A percentile compares a stretch with the other conserved stretches of the same genome.
Evolutionary conservation across 192 early-diverging fungal genomes (phyloP).

Genomic region (Radiomyces spectabilis): DNA sequence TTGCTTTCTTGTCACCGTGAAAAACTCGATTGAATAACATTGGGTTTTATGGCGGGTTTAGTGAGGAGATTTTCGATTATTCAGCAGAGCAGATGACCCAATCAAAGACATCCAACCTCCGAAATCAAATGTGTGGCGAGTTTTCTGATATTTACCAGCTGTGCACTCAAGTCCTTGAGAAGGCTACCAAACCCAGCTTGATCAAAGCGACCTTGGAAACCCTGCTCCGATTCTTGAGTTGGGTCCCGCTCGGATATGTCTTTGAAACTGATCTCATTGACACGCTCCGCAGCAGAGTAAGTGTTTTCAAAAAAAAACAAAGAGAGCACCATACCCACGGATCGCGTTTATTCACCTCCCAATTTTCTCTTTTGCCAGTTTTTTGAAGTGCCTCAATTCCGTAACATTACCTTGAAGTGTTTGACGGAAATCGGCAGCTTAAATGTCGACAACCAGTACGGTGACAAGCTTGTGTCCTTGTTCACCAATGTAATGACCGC

Average conservation of each 20-base stretch:
- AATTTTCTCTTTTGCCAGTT: constrained; percentile 50
- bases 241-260: constrained; percentile 98
- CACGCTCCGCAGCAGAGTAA: constrained; percentile 72
- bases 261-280: constrained; percentile 93
- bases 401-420: constrained; percentile 93
- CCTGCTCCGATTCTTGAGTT: constrained; percentile 91
- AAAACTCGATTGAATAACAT: no score
- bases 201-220: constrained; percentile 92
- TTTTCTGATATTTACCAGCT: constrained; percentile 94
- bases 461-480: constrained; percentile 79
- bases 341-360: neutral
- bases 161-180: constrained; percentile 89
- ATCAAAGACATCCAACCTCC: constrained; percentile 86
- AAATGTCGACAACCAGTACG: constrained; percentile 70
- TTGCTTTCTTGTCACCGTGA: no score
- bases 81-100: constrained; percentile 98
- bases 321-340: neutral
- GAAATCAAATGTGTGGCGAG: constrained; percentile 92
- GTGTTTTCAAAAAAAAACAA: constrained; percentile 6
- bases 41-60: no score
- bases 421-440: constrained; percentile 95
- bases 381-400: constrained; percentile 76
- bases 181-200: constrained; percentile 82
- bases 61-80: constrained; percentile 99
- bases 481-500: constrained; percentile 76